phyloP scores from a whole-genome alignment of 805 yeast genomes.

The Candida stauntonica region DNA sequence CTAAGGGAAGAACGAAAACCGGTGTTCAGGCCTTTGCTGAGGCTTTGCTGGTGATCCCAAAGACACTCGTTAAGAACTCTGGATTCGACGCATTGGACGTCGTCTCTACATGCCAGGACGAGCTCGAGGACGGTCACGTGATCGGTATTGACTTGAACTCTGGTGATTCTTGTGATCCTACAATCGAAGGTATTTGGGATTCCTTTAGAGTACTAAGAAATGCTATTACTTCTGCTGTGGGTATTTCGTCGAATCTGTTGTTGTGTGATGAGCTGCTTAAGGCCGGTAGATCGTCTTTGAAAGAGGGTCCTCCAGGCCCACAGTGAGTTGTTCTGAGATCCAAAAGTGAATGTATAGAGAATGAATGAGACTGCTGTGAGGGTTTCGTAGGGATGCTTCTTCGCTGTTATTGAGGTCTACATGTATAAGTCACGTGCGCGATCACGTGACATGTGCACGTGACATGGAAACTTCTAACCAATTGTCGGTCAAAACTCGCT shows the following conservation, averaged over 20 bases:
- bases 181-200: conserved; percentile 94
- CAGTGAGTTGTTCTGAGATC: conserved; percentile 4
- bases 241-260: conserved; percentile 87
- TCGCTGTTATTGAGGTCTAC: too few species aligned
- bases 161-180: conserved; percentile 96
- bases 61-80: conserved; percentile 86
- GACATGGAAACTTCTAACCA: too few species aligned
- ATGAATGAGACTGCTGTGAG: too few species aligned
- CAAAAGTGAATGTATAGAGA: too few species aligned
- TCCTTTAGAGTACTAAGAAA: conserved; percentile 91
- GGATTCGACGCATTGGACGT: conserved; percentile 93
- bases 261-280: conserved; percentile 94
- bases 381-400: too few species aligned
- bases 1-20: conserved; percentile 81
- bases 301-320: conserved; percentile 42
- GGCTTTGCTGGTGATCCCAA: conserved; percentile 85
- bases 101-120: conserved; percentile 85
- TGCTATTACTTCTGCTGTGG: conserved; percentile 87
- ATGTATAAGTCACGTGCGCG: too few species aligned
- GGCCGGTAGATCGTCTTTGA: conserved; percentile 93
- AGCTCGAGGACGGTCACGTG: conserved; percentile 68
- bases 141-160: conserved; percentile 88
- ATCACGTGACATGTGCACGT: too few species aligned
- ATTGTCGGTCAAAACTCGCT: too few species aligned
- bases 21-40: conserved; percentile 95